Conservation (phyloP, 768 basidiomycete genomes). For the Macrolepiota fuliginosa region DNA sequence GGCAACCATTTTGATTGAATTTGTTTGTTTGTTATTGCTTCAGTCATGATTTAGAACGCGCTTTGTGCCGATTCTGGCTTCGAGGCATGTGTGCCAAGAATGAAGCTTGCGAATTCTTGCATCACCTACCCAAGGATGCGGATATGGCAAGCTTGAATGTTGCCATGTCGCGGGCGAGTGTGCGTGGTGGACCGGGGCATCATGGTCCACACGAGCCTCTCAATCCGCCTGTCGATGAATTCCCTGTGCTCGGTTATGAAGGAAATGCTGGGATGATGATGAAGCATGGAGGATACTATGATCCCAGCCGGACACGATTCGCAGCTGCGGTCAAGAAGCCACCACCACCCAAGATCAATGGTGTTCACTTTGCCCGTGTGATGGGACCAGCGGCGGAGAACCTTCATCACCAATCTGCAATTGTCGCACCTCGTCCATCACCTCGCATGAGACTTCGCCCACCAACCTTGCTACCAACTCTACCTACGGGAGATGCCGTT, state of each 20-base stretch:
- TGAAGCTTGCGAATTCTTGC: constrained; percentile 94
- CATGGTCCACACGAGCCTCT: constrained; percentile 39
- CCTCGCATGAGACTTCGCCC: constrained; percentile 83
- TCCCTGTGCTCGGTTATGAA: constrained; percentile 64
- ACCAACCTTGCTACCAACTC: constrained; percentile 81
- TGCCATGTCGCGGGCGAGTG: constrained; percentile 64
- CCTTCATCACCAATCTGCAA: constrained; percentile 61
- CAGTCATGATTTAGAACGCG: constrained; percentile 94
- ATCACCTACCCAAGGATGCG: constrained; percentile 84
- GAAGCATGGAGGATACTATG: constrained; percentile 51
- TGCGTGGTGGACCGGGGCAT: constrained; percentile 41
- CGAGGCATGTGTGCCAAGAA: constrained; percentile 97
- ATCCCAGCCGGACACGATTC: constrained; percentile 88
- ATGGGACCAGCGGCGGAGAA: constrained; percentile 62
- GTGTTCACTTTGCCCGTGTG: constrained; percentile 48
- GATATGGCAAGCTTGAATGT: constrained; percentile 70
- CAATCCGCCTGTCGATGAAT: constrained; percentile 56
- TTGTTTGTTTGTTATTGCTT: constrained; percentile 9
- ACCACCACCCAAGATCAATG: constrained; percentile 36
- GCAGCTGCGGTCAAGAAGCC: constrained; percentile 86
- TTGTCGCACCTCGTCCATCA: constrained; percentile 78
- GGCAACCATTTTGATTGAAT: constrained; percentile 11
- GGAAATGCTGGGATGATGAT: constrained; percentile 37
- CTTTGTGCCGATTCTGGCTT: constrained; percentile 96
- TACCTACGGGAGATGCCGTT: constrained; percentile 80